Conservation (phyloP, 768 basidiomycete species). For the Russula vinacea region DNA sequence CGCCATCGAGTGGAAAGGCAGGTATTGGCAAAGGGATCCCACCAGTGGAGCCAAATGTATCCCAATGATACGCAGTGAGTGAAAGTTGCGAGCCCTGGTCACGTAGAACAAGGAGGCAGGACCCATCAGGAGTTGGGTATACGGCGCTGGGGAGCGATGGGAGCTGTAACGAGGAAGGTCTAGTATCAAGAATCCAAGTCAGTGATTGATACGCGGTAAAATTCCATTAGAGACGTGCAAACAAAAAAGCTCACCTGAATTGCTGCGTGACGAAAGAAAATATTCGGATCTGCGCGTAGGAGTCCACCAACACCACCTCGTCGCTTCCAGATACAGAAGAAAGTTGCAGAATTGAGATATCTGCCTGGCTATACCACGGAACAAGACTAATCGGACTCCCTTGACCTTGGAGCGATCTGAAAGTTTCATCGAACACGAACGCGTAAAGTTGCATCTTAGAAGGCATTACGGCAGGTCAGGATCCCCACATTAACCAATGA, state of each 20-base stretch:
- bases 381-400: constrained; percentile 43
- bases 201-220: not conserved
- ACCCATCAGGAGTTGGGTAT: constrained; percentile 51
- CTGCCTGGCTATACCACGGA: constrained; percentile 42
- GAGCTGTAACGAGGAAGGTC: constrained; percentile 47
- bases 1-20: constrained; percentile 29
- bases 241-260: constrained; percentile 43
- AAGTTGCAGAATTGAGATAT: constrained; percentile 36
- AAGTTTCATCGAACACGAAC: constrained; percentile 48
- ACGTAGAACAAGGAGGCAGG: constrained; percentile 47
- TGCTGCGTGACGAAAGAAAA: constrained; percentile 54
- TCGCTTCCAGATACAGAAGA: constrained; percentile 50
- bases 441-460: constrained; percentile 42
- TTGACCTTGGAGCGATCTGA: constrained; percentile 40
- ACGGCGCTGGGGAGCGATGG: constrained; percentile 37
- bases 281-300: constrained; percentile 42
- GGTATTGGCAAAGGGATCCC: constrained; percentile 44
- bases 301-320: constrained; percentile 53
- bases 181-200: constrained; percentile 26
- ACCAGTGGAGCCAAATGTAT: constrained; percentile 50
- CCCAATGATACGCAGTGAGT: constrained; percentile 51
- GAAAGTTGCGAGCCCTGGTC: not conserved
- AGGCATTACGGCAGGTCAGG: not conserved
- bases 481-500: not conserved
- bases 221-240: not conserved